These are phyloP conservation scores for Vigna nakashimae DNA, from an alignment of 306 rosid species.

Conservation along the genomic window DNA sequence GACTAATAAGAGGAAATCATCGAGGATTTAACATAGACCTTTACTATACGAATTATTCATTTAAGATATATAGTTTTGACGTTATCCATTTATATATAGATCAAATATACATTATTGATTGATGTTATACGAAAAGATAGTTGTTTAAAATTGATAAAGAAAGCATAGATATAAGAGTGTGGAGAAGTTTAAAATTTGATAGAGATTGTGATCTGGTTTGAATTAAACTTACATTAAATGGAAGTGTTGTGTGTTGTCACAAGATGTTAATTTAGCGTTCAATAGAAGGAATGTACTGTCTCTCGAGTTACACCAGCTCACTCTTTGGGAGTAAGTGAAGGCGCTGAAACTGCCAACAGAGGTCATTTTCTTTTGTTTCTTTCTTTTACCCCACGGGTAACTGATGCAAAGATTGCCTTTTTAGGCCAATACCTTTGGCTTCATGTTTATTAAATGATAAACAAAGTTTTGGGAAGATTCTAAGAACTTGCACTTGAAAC, in stretches of 20 bases:
- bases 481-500: slow-evolving; percentile 50
- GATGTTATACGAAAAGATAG: no score
- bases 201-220: neutral
- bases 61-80: neutral
- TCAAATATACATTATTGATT: neutral
- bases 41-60: neutral
- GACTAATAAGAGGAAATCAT: neutral
- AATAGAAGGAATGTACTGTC: slow-evolving; percentile 43
- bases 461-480: slow-evolving; percentile 56
- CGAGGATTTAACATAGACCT: neutral
- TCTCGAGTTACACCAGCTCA: slow-evolving; percentile 41
- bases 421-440: slow-evolving; percentile 41
- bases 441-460: slow-evolving; percentile 44
- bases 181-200: no score
- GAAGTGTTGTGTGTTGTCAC: neutral
- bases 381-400: slow-evolving; percentile 43
- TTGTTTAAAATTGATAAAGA: neutral
- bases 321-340: slow-evolving; percentile 49
- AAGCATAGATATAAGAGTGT: neutral
- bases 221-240: neutral
- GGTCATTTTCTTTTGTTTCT: slow-evolving; percentile 38
- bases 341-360: slow-evolving; percentile 51
- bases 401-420: slow-evolving; percentile 36
- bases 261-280: slow-evolving; percentile 50
- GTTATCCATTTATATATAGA: neutral